Conservation (phyloP, 2,329 filamentous ascomycete genomes). For the Teratosphaeria pseudoeucalypti region DNA sequence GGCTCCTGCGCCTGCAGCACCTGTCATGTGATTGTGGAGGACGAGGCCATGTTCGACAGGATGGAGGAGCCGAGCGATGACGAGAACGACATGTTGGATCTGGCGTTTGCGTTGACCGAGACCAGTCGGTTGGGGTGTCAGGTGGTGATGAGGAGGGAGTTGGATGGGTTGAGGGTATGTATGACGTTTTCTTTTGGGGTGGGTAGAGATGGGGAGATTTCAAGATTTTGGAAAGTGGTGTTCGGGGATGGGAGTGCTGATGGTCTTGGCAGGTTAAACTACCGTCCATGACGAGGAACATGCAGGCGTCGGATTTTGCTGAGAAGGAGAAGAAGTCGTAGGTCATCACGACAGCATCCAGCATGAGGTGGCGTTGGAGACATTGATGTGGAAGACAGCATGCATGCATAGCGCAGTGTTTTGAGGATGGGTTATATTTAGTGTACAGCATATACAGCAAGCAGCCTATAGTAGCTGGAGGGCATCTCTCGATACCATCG, state of each 20-base stretch:
- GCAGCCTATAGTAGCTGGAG: not conserved
- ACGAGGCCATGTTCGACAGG: slow-evolving; percentile 47
- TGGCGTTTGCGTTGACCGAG: slow-evolving; percentile 83
- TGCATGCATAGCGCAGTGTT: not conserved
- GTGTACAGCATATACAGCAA: not conserved
- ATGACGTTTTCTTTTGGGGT: not conserved
- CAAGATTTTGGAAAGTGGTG: not conserved
- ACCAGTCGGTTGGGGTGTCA: slow-evolving; percentile 79
- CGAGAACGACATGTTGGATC: slow-evolving; percentile 76
- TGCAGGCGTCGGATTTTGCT: slow-evolving; percentile 86
- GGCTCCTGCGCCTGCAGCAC: slow-evolving; percentile 89
- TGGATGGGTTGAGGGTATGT: slow-evolving; percentile 70
- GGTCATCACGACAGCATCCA: too few species aligned
- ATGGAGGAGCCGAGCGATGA: slow-evolving; percentile 39
- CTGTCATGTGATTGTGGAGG: slow-evolving; percentile 77
- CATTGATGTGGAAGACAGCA: not conserved
- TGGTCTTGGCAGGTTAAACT: slow-evolving; percentile 40
- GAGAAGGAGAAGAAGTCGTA: slow-evolving; percentile 23
- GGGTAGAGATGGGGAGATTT: not conserved
- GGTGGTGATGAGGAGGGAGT: slow-evolving; percentile 79
- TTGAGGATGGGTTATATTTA: not conserved
- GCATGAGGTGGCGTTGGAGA: not conserved
- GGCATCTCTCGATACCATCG: too few species aligned
- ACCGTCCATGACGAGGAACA: slow-evolving; percentile 86
- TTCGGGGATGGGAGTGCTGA: not conserved